Evolutionary conservation across 805 yeast genomes (phyloP).

Genomic region (Barnettozyma salicaria): DNA sequence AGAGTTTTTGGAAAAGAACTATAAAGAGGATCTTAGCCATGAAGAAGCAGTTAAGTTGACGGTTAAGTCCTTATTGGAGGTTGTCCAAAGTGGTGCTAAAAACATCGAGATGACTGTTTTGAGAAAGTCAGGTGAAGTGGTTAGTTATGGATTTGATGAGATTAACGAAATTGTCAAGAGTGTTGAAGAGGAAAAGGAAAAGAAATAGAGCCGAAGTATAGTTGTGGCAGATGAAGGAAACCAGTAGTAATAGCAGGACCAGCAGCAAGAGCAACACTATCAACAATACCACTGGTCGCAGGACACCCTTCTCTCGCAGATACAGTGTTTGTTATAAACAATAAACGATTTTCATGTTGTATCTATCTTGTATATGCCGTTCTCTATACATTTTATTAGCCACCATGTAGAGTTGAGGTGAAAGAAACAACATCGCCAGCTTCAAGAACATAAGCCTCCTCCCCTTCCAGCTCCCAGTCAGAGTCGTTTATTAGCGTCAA

Average conservation of each 20-base stretch:
- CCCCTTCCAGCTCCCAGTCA: slow-evolving; percentile 95
- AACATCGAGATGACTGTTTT: slow-evolving; percentile 90
- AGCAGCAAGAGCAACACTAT: no score
- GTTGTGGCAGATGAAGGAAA: no score
- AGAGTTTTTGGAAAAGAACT: slow-evolving; percentile 89
- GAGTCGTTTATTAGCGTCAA: slow-evolving; percentile 87
- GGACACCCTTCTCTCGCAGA: no score
- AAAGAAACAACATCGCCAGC: slow-evolving; percentile 75
- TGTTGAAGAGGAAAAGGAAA: slow-evolving; percentile 73
- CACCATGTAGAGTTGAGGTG: slow-evolving; percentile 94
- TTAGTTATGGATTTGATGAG: slow-evolving; percentile 59
- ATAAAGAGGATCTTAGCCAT: slow-evolving; percentile 53
- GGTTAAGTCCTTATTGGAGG: slow-evolving; percentile 83
- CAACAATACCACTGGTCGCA: no score
- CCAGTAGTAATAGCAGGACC: no score
- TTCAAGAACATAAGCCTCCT: slow-evolving; percentile 72
- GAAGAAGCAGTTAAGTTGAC: slow-evolving; percentile 74
- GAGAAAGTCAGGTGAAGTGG: slow-evolving; percentile 59
- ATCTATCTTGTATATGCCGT: neutral
- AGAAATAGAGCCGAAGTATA: neutral
- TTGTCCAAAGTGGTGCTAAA: slow-evolving; percentile 96
- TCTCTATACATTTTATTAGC: slow-evolving; percentile 34
- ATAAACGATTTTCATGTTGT: no score
- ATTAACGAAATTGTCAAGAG: slow-evolving; percentile 70
- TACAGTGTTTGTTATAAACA: no score